Base-by-base conservation (phyloP, 78 protist genomes). In the Dictyostelium citrinum region DNA sequence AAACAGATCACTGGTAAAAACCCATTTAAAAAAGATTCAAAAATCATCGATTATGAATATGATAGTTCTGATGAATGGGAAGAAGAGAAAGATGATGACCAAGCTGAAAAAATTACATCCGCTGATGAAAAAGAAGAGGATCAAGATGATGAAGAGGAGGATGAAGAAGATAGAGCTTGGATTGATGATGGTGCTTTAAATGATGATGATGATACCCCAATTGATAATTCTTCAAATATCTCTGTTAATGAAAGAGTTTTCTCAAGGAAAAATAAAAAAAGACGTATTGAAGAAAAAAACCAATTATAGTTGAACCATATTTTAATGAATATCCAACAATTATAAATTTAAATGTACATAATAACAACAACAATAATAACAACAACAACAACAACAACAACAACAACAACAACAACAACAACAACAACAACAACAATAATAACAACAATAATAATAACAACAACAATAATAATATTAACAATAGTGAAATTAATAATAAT, bases 61-160 rank as follows among this genome's bases (percentile, higher is more conserved):
- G 93, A 88, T 29, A 78, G 85, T 68, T 83, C 46, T 11, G 93
- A 88, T 46, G 93, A 88, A 67, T 88, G 93, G 93, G 84, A 78
- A 22, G 85, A 58, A 12, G 93, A 88, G n/a, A 29, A 41, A 27
- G 92, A 85, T 35, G 82, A 70, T 12, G 93, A 61, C 41, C 71
- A 72, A 10, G 83, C 14, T 2, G 81, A 78, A 17, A 67, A 79
- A n/a, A 49, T 68, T 22, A 37, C 84, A 0, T 41, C 67, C 17
- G 93, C 43, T 24, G 85, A 88, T 24, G 85, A 79, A 31, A 43
- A 43, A 17, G 85, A 88, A 11, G 82, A 76, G 22, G 83, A 60
- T 2, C 17, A 20, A 1, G 84, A 76, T 3, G 93, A 88, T 29
- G 79, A 78, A 20, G 85, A 67, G 3, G 92, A 61, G 1, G 61